Base-by-base conservation (phyloP, 768 basidiomycete genomes). In the Hypholoma fasciculare region DNA sequence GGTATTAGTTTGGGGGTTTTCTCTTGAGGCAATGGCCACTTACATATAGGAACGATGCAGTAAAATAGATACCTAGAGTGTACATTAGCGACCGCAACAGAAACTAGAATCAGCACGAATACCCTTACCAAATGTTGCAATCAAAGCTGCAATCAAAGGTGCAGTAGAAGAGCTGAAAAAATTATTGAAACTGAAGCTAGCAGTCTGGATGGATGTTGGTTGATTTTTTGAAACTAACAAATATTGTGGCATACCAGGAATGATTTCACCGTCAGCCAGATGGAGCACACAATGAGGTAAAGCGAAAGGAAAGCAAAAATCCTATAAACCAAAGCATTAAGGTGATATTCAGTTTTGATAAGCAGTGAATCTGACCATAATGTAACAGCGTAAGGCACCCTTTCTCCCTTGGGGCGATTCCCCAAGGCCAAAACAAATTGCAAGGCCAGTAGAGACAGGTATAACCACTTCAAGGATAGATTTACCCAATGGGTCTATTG, bases 401-500 rank as follows among this genome's bases (percentile, higher is more conserved):
- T 82, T 76, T 96, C 95, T 57, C 92, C 95, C 70, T 96, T 96
- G 2, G 94, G 95, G 56, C 94, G 79, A 71, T 89, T 89, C 26
- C 88, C 88, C 27, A 89, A 71, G 0, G 86, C 87, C 43, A 89
- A 75, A 52, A 82, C 73, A 56, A 82, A 82, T 58, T 84, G 96
- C 27, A 98, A 74, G 14, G 85, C 92, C 38, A 98, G 77, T 77
- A 94, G 90, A 2, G 86, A 80, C 42, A 96, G 78, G 69, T 96
- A 97, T 17, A 93, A 76, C 92, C 94, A 95, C 76, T 91, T 89
- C 56, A 95, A 78, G 13, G 75, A 84, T 43, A 86, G 61, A 66
- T 97, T 97, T 43, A 95, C 77, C 92, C 92, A 96, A 63, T 92
- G 87, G 14, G 94, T 96, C 94, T 93, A 60, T 38, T 42, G 52